Evolutionary conservation across 2,329 filamentous ascomycete genomes (phyloP), one percentile per base, ranked within the genome.

Genomic region (Dactylonectria macrodidyma): DNA sequence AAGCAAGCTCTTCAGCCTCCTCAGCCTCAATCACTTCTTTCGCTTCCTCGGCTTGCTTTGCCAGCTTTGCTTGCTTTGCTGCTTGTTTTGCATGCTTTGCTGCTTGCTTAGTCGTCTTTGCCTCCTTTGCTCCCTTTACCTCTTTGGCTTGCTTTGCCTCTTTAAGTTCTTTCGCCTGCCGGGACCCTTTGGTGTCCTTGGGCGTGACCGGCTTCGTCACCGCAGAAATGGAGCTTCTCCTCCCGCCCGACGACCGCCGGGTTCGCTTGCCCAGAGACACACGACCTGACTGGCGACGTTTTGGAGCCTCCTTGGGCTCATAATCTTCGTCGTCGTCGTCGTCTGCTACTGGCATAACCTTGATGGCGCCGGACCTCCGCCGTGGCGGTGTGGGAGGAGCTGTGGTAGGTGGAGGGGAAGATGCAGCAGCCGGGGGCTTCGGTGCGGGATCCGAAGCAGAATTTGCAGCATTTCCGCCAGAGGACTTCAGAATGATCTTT

Each of bases 401-500:
- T 61, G 70, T 61, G 44, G 69, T 54, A 50, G 72, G 68, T 65
- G 73, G 71, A 68, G 74, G 71, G 64, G 73, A 65, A 52, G 69
- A 73, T 36, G 71, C 62, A 67, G 69, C 72, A 56, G 72, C 69
- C 70, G 71, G 64, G 62, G 75, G 68, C 33, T 71, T 65, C 46
- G 62, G 70, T 19, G 68, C 58, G 44, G 72, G 64, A 58, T 74
- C 71, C 55, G 71, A 70, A 57, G 70, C 60, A 60, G 77, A 71
- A 71, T 75, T 76, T 65, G 75, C 76, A 59, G 74, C 68, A 57
- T 62, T 71, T 65, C 71, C 73, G 50, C 75, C 78, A 59, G 81
- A 82, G 33, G 80, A 79, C 75, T 84, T 85, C 63, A 87, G 73
- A 41, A 87, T 83, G 59, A 87, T 86, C 73, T 81, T 86, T 67